Percentiles rank a stretch among this genome's conserved stretches.
phyloP scores from a whole-genome alignment of 768 basidiomycete species.

The Boletus rufocinnamomeus region DNA sequence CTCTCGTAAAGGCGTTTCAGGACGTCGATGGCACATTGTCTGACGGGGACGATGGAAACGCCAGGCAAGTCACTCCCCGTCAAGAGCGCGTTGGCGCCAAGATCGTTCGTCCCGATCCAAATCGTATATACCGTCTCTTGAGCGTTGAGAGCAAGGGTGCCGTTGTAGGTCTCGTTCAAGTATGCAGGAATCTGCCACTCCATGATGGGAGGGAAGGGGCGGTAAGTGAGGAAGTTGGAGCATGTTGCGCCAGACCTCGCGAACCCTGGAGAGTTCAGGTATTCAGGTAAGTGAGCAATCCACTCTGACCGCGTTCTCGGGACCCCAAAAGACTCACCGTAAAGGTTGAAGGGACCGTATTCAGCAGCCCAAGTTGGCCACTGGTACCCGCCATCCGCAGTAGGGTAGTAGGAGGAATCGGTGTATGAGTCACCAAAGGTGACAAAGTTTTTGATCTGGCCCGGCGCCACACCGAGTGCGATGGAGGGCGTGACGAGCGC shows the following conservation, averaged over 20 bases:
- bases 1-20: constrained; percentile 54
- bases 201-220: constrained; percentile 59
- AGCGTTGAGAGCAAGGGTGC: constrained; percentile 37
- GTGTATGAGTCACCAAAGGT: constrained; percentile 72
- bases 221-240: constrained; percentile 59
- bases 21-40: constrained; percentile 60
- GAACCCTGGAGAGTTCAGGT: constrained; percentile 31
- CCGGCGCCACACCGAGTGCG: constrained; percentile 32
- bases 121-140: constrained; percentile 60
- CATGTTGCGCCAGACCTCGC: constrained; percentile 66
- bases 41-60: constrained; percentile 60
- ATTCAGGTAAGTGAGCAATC: not conserved
- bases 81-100: constrained; percentile 55
- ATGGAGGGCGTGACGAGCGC: constrained; percentile 10
- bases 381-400: constrained; percentile 44
- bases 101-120: constrained; percentile 71
- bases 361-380: constrained; percentile 65
- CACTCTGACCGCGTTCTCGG: too few species aligned
- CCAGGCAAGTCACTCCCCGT: constrained; percentile 47
- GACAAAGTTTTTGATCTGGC: constrained; percentile 62
- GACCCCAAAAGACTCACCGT: constrained; percentile 33
- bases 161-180: constrained; percentile 44
- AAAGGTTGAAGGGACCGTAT: constrained; percentile 53
- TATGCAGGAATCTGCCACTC: constrained; percentile 50
- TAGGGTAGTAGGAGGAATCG: constrained; percentile 43